Base-by-base conservation (phyloP, 2,329 filamentous ascomycete species). In the Venturia aucupariae region DNA sequence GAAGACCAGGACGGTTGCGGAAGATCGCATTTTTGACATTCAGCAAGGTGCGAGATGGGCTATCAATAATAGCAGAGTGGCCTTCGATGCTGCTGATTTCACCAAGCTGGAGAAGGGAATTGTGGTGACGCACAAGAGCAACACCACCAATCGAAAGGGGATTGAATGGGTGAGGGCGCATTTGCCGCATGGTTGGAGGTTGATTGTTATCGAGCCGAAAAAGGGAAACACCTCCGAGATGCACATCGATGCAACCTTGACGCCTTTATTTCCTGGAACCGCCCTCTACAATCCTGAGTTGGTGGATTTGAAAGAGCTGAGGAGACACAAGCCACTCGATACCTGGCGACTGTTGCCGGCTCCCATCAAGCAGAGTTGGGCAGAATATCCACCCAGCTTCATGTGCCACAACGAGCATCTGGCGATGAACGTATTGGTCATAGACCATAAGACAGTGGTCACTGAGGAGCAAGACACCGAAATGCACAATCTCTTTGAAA, bases 401-500 rank as follows among this genome's bases (percentile, higher is more conserved):
- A 57, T 57, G 51, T 57, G 51, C 30, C 51, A 57, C 51, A 57
- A 57, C 24, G 30, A 57, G 19, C 51, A 57, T 57, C 27, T 57
- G 30, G 27, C 51, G 4, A 57, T 57, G 51, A 57, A 57, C 27
- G 51, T 57, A 19, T 8, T 57, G 13, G 51, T 57, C 51, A 27
- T 57, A 17, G 27, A 57, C 51, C 51, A 57, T 24, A 35, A 57
- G 51, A 57, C 30, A 35, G 48, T 54, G 48, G 48, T 54, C 4
- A 54, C 48, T 17, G 48, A 54, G 27, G 48, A 54, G 19, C 24
- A 54, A 32, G 48, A 54, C 48, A 54, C 48, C 24, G 48, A 54
- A 32, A 54, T 54, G 48, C 48, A 54, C 24, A 54, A 13, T 3
- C 13, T 54, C 1, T 54, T 54, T 19, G 48, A 54, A 19, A 54